These are phyloP conservation scores for Nymphaea thermarum DNA, from an alignment of 164 flowering plant genomes.

Conservation along the genomic window DNA sequence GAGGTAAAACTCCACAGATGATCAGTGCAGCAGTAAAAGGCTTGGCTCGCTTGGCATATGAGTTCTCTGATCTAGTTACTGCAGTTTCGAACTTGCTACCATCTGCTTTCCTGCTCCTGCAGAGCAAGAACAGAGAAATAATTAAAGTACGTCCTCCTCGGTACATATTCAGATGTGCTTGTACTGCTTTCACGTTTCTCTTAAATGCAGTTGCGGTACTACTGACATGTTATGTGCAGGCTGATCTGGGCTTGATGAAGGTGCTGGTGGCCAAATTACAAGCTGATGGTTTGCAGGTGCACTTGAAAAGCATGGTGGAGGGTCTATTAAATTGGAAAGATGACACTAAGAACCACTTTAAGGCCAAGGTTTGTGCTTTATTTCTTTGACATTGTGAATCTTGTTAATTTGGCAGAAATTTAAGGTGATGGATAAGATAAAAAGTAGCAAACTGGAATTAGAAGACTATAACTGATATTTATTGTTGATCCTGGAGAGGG, in stretches of 20 bases:
- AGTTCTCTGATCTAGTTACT: slow-evolving; percentile 81
- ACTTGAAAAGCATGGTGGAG: slow-evolving; percentile 70
- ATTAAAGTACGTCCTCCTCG: slow-evolving; percentile 34
- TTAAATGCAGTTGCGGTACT: not conserved
- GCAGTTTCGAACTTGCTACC: slow-evolving; percentile 68
- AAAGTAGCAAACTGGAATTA: too few species aligned
- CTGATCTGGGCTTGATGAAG: slow-evolving; percentile 81
- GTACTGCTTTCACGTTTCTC: not conserved
- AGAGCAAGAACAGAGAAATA: slow-evolving; percentile 80
- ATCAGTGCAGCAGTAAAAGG: slow-evolving; percentile 95
- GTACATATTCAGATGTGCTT: not conserved
- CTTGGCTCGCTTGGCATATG: slow-evolving; percentile 94
- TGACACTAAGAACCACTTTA: slow-evolving; percentile 66
- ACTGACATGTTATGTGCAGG: slow-evolving; percentile 35
- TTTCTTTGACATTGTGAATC: not conserved
- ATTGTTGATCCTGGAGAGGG: too few species aligned
- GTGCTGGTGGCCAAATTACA: slow-evolving; percentile 88
- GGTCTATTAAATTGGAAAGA: slow-evolving; percentile 81
- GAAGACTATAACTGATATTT: too few species aligned
- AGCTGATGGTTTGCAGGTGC: slow-evolving; percentile 53
- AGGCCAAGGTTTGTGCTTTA: slow-evolving; percentile 62
- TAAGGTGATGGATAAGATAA: not conserved
- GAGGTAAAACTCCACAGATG: slow-evolving; percentile 94
- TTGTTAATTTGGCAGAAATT: not conserved
- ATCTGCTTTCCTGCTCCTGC: slow-evolving; percentile 61